A percentile compares a stretch with the other conserved stretches of the same genome.
Evolutionary conservation across 2,329 filamentous ascomycete genomes (phyloP).

Genomic region (Diaporthe ilicicola): DNA sequence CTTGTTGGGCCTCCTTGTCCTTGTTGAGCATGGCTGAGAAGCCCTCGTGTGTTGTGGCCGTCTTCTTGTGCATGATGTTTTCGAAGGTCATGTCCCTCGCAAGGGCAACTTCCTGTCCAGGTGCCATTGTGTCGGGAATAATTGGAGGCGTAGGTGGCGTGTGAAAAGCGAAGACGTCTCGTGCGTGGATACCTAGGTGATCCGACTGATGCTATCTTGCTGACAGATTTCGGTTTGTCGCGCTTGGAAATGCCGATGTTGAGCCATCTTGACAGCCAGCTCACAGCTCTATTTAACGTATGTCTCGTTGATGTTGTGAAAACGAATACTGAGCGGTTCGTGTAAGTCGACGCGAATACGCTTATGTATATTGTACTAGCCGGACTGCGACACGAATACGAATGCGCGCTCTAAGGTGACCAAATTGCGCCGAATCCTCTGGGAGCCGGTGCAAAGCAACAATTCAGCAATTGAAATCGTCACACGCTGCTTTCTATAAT

Average conservation of each 20-base stretch:
- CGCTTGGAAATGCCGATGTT: too few species aligned
- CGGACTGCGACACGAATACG: constrained; percentile 12
- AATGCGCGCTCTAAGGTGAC: neutral
- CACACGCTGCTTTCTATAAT: neutral
- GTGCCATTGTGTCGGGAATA: constrained; percentile 12
- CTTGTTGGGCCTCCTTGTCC: constrained; percentile 30
- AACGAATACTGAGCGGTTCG: constrained; percentile 7
- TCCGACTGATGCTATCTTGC: too few species aligned
- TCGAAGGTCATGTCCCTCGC: constrained; percentile 32
- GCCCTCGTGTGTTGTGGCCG: constrained; percentile 25
- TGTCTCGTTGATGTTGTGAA: neutral
- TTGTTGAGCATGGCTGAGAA: constrained; percentile 34
- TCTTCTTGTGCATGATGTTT: constrained; percentile 31
- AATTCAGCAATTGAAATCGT: neutral
- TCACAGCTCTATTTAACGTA: neutral
- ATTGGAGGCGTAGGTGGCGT: too few species aligned
- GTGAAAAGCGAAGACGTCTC: too few species aligned
- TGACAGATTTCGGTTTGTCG: neutral
- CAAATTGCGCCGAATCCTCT: neutral
- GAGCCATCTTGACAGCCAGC: neutral
- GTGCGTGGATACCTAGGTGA: too few species aligned
- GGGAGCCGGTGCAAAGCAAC: neutral
- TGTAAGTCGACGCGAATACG: constrained; percentile 27
- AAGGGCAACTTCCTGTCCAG: constrained; percentile 17
- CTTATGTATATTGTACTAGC: too few species aligned